A percentile compares a stretch with the other conserved stretches of the same genome.
These are phyloP conservation scores for Porodaedalea pini DNA, from an alignment of 1,284 basidiomycete species.

Conservation along the genomic window DNA sequence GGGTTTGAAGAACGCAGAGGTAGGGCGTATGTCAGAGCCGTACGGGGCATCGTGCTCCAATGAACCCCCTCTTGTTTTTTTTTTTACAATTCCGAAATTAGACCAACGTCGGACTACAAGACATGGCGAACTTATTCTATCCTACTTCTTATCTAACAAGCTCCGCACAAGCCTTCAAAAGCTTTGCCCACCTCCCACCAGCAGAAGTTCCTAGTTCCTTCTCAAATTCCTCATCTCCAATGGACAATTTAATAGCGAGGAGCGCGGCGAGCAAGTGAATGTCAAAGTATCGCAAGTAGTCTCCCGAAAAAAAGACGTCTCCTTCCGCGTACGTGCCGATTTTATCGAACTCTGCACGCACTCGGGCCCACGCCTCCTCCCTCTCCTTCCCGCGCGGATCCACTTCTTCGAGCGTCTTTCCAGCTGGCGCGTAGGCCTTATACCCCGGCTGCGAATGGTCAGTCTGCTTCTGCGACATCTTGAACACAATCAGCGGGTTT, in stretches of 20 bases:
- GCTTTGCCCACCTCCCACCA: slow-evolving; percentile 3
- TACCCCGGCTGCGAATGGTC: neutral
- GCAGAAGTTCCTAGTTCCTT: neutral
- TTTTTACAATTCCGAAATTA: too few relatives aligned
- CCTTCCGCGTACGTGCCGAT: neutral
- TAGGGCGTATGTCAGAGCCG: too few relatives aligned
- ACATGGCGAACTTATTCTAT: too few relatives aligned
- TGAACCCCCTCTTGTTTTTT: too few relatives aligned
- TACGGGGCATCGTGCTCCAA: too few relatives aligned
- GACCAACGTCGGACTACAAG: too few relatives aligned
- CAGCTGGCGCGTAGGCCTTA: neutral
- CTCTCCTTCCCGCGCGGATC: neutral
- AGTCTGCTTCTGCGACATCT: neutral
- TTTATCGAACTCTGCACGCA: slow-evolving; percentile 4
- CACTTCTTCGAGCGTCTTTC: slow-evolving; percentile 7
- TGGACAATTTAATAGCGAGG: neutral
- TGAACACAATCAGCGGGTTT: neutral
- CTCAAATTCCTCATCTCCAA: slow-evolving; percentile 3
- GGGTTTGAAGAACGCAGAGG: too few relatives aligned
- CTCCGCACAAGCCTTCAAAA: neutral
- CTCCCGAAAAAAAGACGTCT: slow-evolving; percentile 6
- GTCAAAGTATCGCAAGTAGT: neutral
- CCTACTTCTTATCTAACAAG: neutral
- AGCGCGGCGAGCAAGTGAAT: slow-evolving; percentile 2
- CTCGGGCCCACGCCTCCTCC: neutral